Base-by-base conservation (phyloP, 2,329 filamentous ascomycete genomes). In the Amauroascus verrucosus region DNA sequence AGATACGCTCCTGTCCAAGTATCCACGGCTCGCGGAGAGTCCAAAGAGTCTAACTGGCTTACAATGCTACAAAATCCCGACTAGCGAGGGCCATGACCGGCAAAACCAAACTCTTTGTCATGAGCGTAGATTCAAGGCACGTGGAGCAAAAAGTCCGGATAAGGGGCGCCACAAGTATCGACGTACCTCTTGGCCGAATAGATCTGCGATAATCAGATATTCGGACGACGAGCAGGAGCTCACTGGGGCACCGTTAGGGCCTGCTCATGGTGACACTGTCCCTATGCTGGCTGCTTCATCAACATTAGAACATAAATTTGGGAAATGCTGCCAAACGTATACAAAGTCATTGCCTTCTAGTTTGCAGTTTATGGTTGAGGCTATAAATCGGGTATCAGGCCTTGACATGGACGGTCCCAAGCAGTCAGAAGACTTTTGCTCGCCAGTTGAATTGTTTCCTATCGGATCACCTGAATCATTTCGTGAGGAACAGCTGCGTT, bases 341-440 rank as follows among this genome's bases (percentile, higher is more conserved):
- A 13, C 14, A 11, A 18, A 30, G 11, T 9, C 33, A 20, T 14
- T 38, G 22, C 40, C 47, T 18, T 47, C 40, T 7, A 8, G 26
- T 7, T 44, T 57, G 37, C 38, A n/a, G 18, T 51, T 30, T 16
- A 28, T 49, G 48, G 33, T 56, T 26, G 56, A 57, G 33, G 56
- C 53, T 24, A 54, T 53, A 18, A 50, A 57, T 41, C 46, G 47
- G 30, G 30, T 18, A 3, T 53, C 46, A 40, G 56, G 50, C 3
- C 11, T 51, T 3, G 45, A 51, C 9, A 3, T 56, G 6, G 44
- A 48, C 11, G 2, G 3, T 18, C 5, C 26, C 24, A 14, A 41
- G 1, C 16, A 53, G 3, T 30, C 22, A n/a, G 33, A 48, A 33
- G 20, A 8, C 4, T 20, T 20, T 11, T 32, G 30, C 18, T 46